Evolutionary conservation across 2,329 filamentous ascomycete species (phyloP), one percentile per base, ranked within the genome.

Genomic region (Keithomyces neogunnii): DNA sequence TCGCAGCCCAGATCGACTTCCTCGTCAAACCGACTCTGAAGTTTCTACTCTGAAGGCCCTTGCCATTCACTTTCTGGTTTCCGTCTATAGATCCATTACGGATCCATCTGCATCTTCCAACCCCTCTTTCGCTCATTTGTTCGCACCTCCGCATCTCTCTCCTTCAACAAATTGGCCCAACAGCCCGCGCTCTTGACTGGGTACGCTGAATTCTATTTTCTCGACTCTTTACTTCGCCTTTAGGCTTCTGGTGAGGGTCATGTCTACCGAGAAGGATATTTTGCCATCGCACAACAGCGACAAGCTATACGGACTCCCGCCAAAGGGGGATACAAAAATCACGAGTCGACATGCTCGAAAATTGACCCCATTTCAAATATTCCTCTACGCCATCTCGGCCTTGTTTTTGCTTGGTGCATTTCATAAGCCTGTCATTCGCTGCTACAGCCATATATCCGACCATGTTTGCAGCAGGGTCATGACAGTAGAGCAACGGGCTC

Each of bases 401-500:
- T 49, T 69, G 0, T 30, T 67, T 4, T 51, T 56, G 1, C 53
- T 67, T 29, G 57, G 61, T 29, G 32, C 64, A 19, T 54, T 66
- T 32, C 59, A 63, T 44, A 49, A 59, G 39, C 60, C 62, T n/a
- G 53, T 60, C 30, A 51, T 45, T 6, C 55, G 54, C 45, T 60
- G 62, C 11, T 62, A 62, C 35, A 57, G 56, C 33, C 56, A 54
- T 10, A 47, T 59, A 10, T 58, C 55, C 35, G 54, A 62, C n/a
- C 57, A 62, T 39, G 36, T 54, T 50, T 62, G 60, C 51, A 56
- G 61, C 31, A 60, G 57, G 40, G 60, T 63, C 4, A 57, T 59
- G 52, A 68, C 69, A 3, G 59, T 75, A 28, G 71, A 78, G 47
- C 63, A 74, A 47, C 68, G 75, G 38, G 75, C 75, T 40, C 69